Conservation (phyloP, 352 stramenopile genomes). For the Phytophthora fragariae region DNA sequence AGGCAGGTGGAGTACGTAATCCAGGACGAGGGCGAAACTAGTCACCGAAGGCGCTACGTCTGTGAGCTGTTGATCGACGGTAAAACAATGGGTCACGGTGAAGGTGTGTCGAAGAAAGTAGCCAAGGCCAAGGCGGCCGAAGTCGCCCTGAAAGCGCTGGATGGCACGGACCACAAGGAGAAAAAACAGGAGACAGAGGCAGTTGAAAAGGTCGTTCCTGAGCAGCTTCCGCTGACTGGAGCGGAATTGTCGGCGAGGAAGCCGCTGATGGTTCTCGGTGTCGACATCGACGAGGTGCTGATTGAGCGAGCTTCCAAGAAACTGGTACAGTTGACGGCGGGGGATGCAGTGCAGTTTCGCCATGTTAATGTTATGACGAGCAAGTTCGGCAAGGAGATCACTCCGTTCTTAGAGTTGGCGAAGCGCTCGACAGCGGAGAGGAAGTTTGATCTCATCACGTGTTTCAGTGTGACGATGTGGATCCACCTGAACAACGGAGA, state of each 20-base stretch:
- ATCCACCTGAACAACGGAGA: conserved; percentile 90
- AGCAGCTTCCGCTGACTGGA: conserved; percentile 34
- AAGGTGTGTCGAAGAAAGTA: conserved; percentile 86
- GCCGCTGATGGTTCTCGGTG: conserved; percentile 63
- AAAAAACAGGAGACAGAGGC: conserved; percentile 11
- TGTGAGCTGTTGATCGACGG: conserved; percentile 69
- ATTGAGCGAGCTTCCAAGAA: conserved; percentile 66
- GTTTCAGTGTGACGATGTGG: conserved; percentile 91
- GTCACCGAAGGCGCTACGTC: conserved; percentile 66
- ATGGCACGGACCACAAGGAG: conserved; percentile 15
- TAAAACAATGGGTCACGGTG: conserved; percentile 50
- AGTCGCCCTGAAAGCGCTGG: conserved; percentile 44
- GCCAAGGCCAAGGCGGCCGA: conserved; percentile 79
- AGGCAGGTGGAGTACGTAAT: conserved; percentile 65
- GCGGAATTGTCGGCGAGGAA: conserved; percentile 42
- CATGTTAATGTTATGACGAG: conserved; percentile 65
- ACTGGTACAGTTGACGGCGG: conserved; percentile 27
- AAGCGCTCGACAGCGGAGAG: conserved; percentile 41
- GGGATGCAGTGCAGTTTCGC: conserved; percentile 60
- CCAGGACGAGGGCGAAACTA: conserved; percentile 59
- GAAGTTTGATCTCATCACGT: conserved; percentile 80
- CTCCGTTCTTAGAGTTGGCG: conserved; percentile 52
- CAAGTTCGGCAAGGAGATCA: conserved; percentile 53
- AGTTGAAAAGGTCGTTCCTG: conserved; percentile 17
- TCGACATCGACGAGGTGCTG: conserved; percentile 80